Conservation (phyloP, 352 stramenopile species). For the Globisporangium solare region DNA sequence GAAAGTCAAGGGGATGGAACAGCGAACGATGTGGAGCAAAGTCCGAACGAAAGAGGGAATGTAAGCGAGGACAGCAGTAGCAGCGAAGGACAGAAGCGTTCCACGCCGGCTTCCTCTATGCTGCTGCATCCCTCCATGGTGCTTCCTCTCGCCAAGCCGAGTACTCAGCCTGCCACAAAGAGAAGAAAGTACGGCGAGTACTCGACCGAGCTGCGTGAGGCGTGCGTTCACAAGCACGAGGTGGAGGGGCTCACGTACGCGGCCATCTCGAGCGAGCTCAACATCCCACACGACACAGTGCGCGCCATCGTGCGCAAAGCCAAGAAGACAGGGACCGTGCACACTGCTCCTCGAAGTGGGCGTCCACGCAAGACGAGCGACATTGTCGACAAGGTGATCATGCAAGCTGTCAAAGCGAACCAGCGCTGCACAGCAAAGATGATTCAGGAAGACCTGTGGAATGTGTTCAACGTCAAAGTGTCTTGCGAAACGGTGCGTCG, state of each 20-base stretch:
- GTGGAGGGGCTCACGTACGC: constrained; percentile 49
- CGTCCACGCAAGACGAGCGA: constrained; percentile 62
- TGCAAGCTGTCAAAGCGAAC: constrained; percentile 50
- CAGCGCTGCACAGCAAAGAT: constrained; percentile 48
- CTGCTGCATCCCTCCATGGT: neutral
- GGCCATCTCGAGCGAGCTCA: constrained; percentile 44
- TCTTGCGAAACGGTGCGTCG: constrained; percentile 58
- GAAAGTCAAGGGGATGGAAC: neutral
- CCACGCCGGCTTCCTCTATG: neutral
- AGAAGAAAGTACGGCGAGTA: constrained; percentile 51
- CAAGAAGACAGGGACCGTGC: constrained; percentile 52
- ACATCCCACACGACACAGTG: constrained; percentile 54
- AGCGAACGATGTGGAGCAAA: too few species aligned
- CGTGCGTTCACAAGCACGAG: constrained; percentile 51
- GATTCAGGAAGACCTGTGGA: constrained; percentile 56
- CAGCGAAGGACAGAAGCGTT: neutral
- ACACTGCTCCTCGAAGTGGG: constrained; percentile 46
- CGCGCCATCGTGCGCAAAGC: constrained; percentile 63
- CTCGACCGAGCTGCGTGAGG: constrained; percentile 41
- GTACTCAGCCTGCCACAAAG: constrained; percentile 4
- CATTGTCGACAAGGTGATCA: constrained; percentile 62
- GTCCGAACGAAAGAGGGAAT: too few species aligned
- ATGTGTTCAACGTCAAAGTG: constrained; percentile 53
- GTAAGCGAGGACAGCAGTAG: constrained; percentile 1
- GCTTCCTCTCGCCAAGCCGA: neutral